Conservation (phyloP, 2,329 filamentous ascomycete genomes). For the Arthrobotrys musiformis region DNA sequence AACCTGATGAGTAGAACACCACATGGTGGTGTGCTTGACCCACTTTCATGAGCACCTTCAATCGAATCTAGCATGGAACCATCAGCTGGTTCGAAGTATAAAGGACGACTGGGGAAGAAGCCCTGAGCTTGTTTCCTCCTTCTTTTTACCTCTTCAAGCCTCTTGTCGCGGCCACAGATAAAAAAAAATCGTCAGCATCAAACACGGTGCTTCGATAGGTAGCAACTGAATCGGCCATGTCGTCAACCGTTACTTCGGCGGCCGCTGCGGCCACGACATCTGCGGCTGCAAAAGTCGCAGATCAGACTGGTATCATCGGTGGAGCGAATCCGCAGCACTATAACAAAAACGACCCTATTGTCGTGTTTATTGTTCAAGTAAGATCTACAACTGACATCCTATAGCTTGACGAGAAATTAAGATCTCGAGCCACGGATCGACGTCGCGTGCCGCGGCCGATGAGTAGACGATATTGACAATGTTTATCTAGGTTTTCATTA, state of each 20-base stretch:
- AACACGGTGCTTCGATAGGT: neutral
- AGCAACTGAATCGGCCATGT: conserved; percentile 8
- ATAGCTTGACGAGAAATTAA: no score
- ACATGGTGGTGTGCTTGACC: conserved; percentile 8
- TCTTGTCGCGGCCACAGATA: neutral
- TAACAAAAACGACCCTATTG: conserved; percentile 76
- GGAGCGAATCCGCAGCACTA: conserved; percentile 75
- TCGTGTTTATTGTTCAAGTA: conserved; percentile 80
- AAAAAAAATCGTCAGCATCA: neutral
- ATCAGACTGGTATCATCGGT: conserved; percentile 77
- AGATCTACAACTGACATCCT: conserved; percentile 12
- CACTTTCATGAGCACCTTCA: neutral
- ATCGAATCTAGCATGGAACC: neutral
- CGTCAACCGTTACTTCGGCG: conserved; percentile 22
- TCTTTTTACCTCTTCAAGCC: neutral
- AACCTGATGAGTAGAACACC: neutral
- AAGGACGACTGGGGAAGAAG: neutral
- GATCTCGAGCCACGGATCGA: neutral
- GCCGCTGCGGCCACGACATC: conserved; percentile 55
- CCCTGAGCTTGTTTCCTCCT: neutral
- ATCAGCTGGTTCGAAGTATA: neutral
- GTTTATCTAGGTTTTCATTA: conserved; percentile 71
- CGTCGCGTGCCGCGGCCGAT: neutral
- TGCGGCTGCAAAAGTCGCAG: conserved; percentile 62
- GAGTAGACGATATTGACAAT: neutral